These are phyloP conservation scores for Takakia lepidozioides DNA, from an alignment of 225 moss, liverwort and hornwort species.

Conservation along the genomic window DNA sequence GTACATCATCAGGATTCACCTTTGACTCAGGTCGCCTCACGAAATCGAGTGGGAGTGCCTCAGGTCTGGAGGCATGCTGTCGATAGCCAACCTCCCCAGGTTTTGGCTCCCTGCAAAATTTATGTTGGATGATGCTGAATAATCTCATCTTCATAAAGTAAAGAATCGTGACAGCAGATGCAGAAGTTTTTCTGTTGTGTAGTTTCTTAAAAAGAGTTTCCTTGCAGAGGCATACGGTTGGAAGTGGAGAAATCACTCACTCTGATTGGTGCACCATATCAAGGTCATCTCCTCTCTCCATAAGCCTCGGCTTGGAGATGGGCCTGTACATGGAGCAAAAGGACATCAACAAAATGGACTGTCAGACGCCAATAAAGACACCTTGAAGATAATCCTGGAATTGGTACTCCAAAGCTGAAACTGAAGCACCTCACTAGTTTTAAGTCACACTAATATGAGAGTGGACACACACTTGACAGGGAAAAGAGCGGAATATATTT, in stretches of 20 bases:
- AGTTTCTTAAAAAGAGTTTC: too few species aligned
- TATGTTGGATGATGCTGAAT: too few species aligned
- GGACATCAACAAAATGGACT: background rate
- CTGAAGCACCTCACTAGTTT: too few species aligned
- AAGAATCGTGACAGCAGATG: background rate
- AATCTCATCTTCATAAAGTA: background rate
- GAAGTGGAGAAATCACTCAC: too few species aligned
- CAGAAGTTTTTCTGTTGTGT: background rate
- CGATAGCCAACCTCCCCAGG: constrained; percentile 83
- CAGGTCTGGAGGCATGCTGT: constrained; percentile 88
- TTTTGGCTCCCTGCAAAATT: constrained; percentile 57
- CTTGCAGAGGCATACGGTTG: too few species aligned
- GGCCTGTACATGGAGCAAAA: constrained; percentile 33
- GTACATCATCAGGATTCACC: constrained; percentile 59
- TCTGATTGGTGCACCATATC: constrained; percentile 60
- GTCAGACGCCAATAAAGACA: background rate
- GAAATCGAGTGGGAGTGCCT: constrained; percentile 89
- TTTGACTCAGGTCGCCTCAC: constrained; percentile 85
- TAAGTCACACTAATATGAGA: too few species aligned
- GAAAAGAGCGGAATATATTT: too few species aligned
- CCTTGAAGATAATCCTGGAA: background rate
- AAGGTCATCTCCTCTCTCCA: constrained; percentile 61
- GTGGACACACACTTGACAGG: too few species aligned
- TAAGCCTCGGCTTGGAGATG: constrained; percentile 27
- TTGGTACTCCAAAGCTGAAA: too few species aligned